Evolutionary conservation across 2,329 filamentous ascomycete genomes (phyloP).

Genomic region (Hypocrella siamensis): DNA sequence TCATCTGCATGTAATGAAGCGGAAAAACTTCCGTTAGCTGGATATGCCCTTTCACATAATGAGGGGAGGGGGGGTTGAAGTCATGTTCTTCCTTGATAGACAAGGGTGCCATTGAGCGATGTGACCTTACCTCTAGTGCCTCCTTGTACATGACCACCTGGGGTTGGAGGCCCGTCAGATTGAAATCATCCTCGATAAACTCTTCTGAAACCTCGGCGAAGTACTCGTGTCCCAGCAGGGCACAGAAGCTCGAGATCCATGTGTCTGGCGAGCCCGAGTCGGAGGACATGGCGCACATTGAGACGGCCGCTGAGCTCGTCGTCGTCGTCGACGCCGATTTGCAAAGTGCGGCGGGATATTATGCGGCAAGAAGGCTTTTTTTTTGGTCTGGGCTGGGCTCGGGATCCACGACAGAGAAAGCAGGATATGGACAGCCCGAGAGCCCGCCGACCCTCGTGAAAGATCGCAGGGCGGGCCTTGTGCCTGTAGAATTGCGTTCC

Average conservation of each 20-base stretch:
- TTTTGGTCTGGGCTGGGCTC: neutral
- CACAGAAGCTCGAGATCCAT: slow-evolving; percentile 97
- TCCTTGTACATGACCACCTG: slow-evolving; percentile 99
- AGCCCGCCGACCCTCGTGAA: no score
- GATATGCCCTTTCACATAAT: no score
- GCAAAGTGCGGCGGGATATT: no score
- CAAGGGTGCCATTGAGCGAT: neutral
- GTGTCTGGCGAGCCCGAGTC: slow-evolving; percentile 58
- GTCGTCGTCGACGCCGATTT: slow-evolving; percentile 1
- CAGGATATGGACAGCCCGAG: slow-evolving; percentile 2
- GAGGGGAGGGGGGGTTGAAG: no score
- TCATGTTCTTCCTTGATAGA: no score
- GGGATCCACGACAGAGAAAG: neutral
- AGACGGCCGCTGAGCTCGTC: slow-evolving; percentile 1
- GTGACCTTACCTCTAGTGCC: slow-evolving; percentile 58
- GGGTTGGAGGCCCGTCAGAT: slow-evolving; percentile 83
- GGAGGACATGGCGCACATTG: slow-evolving; percentile 44
- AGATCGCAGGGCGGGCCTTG: neutral
- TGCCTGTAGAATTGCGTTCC: neutral
- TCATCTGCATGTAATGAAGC: slow-evolving; percentile 77
- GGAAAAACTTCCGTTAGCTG: no score
- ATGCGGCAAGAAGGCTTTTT: no score
- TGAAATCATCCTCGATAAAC: slow-evolving; percentile 99
- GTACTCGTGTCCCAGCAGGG: slow-evolving; percentile 90
- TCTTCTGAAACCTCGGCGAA: slow-evolving; percentile 98